phyloP scores from a whole-genome alignment of 1,139 yeast genomes.

The Kluyveromyces sp. region DNA sequence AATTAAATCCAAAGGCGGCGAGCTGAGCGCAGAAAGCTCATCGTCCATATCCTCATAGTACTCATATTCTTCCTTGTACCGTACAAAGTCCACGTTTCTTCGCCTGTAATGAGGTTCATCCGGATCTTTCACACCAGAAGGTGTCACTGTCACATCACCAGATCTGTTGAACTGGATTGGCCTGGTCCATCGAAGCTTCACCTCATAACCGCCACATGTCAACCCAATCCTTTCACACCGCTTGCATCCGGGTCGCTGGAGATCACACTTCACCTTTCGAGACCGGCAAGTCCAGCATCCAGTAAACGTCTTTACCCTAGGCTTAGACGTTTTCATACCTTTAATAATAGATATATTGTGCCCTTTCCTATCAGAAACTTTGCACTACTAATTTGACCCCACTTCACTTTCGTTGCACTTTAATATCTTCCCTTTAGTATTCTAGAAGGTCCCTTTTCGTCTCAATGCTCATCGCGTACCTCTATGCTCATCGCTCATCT shows the following conservation, averaged over 20 bases:
- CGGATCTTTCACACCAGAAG: constrained; percentile 19
- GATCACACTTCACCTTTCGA: constrained; percentile 54
- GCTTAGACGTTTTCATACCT: constrained; percentile 2
- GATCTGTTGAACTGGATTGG: constrained; percentile 42
- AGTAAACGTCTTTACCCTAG: constrained; percentile 39
- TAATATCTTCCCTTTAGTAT: too few relatives aligned
- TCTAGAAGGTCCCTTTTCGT: too few relatives aligned
- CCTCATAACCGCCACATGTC: constrained; percentile 74
- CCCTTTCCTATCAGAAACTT: too few relatives aligned
- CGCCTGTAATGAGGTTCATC: constrained; percentile 37
- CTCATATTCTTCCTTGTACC: constrained; percentile 55
- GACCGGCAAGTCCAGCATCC: constrained; percentile 62
- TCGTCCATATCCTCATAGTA: constrained; percentile 78
- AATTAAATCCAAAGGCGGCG: constrained; percentile 38
- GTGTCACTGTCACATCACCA: constrained; percentile 29
- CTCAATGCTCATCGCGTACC: too few relatives aligned
- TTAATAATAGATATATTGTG: too few relatives aligned
- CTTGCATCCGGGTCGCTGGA: constrained; percentile 44
- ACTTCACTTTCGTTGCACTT: too few relatives aligned
- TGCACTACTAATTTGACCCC: too few relatives aligned
- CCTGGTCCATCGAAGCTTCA: constrained; percentile 69
- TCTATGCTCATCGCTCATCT: too few relatives aligned
- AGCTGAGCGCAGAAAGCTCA: constrained; percentile 56
- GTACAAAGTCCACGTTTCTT: constrained; percentile 69
- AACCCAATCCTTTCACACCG: constrained; percentile 50